These are phyloP conservation scores for Alternaria brassicae DNA, from an alignment of 2,329 filamentous ascomycete species.

Conservation along the genomic window DNA sequence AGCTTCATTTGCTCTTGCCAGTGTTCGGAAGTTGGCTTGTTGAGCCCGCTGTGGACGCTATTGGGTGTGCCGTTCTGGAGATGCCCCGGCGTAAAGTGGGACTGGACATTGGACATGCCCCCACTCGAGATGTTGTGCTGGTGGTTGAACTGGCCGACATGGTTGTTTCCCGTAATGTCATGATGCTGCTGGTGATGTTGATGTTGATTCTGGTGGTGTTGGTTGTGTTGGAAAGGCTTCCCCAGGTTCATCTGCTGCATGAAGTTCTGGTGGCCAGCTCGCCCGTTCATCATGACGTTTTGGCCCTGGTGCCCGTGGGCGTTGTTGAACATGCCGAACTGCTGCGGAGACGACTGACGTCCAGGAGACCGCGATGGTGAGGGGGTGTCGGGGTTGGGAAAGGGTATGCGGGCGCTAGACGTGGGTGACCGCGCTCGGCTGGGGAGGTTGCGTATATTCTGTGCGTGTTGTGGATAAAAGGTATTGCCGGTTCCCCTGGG, in stretches of 20 bases:
- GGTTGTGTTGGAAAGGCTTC: constrained; percentile 71
- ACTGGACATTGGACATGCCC: constrained; percentile 69
- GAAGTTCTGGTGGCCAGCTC: constrained; percentile 64
- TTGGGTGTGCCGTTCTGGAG: constrained; percentile 66
- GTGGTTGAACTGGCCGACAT: constrained; percentile 67
- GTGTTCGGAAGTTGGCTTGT: constrained; percentile 70
- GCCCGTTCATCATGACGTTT: constrained; percentile 78
- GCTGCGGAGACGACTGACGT: constrained; percentile 56
- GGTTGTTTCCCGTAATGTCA: constrained; percentile 59
- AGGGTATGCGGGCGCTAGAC: constrained; percentile 53
- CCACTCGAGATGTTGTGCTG: constrained; percentile 67
- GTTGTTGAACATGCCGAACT: constrained; percentile 75
- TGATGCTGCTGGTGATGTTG: constrained; percentile 68
- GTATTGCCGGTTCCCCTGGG: constrained; percentile 67
- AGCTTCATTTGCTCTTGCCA: constrained; percentile 89
- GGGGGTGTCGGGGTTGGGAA: constrained; percentile 58
- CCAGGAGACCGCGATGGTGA: constrained; percentile 66
- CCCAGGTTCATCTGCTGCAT: constrained; percentile 67
- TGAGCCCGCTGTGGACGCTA: constrained; percentile 62
- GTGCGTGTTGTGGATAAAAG: constrained; percentile 63
- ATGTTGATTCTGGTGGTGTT: constrained; percentile 58
- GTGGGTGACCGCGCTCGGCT: constrained; percentile 58
- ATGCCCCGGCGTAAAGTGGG: constrained; percentile 66
- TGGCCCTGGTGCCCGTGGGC: constrained; percentile 70
- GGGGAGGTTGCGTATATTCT: constrained; percentile 56